These are phyloP conservation scores for Pseudevernia furfuracea DNA, from an alignment of 495 filamentous ascomycete species.

Conservation along the genomic window DNA sequence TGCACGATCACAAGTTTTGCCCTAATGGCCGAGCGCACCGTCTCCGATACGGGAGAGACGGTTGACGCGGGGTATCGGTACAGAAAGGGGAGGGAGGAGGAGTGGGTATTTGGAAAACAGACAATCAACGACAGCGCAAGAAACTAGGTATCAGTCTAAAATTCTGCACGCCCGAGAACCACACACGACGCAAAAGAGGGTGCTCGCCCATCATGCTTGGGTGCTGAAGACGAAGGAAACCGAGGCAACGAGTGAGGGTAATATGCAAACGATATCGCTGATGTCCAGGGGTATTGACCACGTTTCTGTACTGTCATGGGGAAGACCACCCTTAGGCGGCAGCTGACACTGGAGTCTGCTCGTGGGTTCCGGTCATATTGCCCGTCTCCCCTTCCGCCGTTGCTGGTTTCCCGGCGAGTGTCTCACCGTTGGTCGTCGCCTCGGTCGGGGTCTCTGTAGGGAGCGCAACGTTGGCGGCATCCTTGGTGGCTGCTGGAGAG, in stretches of 20 bases:
- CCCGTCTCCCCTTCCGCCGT: conserved; percentile 10
- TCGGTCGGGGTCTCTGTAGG: conserved; percentile 14
- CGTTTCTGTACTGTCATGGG: not conserved
- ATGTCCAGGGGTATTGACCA: conserved; percentile 5
- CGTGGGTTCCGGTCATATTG: conserved; percentile 8
- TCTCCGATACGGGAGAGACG: conserved; percentile 23
- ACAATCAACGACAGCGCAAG: not conserved
- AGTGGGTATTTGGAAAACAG: conserved; percentile 16
- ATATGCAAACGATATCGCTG: conserved; percentile 5
- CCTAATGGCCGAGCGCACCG: conserved; percentile 22
- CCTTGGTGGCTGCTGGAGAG: conserved; percentile 7
- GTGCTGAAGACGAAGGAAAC: not conserved
- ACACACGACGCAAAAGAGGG: not conserved
- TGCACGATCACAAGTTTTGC: conserved; percentile 18
- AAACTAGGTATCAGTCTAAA: not conserved
- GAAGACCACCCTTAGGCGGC: conserved; percentile 9
- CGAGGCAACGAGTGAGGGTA: conserved; percentile 7
- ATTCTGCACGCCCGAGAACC: not conserved
- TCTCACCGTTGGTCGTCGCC: conserved; percentile 13
- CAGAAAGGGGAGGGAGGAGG: conserved; percentile 8
- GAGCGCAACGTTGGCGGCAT: conserved; percentile 12
- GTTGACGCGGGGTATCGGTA: conserved; percentile 24
- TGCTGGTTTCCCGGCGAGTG: conserved; percentile 11
- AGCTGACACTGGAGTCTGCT: conserved; percentile 16
- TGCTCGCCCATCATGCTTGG: not conserved